Percentiles rank a stretch among this genome's conserved stretches.
Conservation (phyloP, 345 rosid species). For the Pistacia vera region DNA sequence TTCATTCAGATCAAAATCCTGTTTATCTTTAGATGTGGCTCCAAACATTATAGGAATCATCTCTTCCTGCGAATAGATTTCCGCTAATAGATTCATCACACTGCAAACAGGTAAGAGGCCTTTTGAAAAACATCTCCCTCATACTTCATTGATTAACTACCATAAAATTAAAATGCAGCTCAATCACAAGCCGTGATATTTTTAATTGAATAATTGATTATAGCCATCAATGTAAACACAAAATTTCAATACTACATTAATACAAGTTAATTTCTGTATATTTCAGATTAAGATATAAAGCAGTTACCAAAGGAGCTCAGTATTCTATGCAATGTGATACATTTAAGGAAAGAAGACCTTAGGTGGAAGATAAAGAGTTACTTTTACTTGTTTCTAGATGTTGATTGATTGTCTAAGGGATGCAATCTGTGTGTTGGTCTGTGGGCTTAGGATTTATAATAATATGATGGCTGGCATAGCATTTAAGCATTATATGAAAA, state of each 20-base stretch:
- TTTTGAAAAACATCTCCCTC: conserved; percentile 18
- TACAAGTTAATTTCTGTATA: background rate
- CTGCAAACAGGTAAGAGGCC: conserved; percentile 51
- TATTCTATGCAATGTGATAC: too few relatives aligned
- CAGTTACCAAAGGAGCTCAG: too few relatives aligned
- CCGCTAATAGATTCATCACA: conserved; percentile 98
- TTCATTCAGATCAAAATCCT: conserved; percentile 74
- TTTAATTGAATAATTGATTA: background rate
- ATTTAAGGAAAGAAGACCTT: too few relatives aligned
- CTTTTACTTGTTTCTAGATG: too few relatives aligned
- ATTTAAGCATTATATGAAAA: too few relatives aligned
- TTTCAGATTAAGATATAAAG: too few relatives aligned
- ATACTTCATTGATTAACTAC: conserved; percentile 18
- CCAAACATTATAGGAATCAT: conserved; percentile 79
- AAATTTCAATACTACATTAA: background rate
- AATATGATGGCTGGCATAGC: too few relatives aligned
- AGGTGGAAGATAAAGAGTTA: too few relatives aligned
- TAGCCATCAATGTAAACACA: background rate
- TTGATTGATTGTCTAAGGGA: too few relatives aligned
- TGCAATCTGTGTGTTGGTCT: too few relatives aligned
- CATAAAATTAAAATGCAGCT: background rate
- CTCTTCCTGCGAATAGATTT: conserved; percentile 95
- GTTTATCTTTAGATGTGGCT: conserved; percentile 52
- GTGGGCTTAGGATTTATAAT: too few relatives aligned
- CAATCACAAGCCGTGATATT: background rate